phyloP scores from a whole-genome alignment of 331 rosid genomes.

The Phaseolus coccineus region DNA sequence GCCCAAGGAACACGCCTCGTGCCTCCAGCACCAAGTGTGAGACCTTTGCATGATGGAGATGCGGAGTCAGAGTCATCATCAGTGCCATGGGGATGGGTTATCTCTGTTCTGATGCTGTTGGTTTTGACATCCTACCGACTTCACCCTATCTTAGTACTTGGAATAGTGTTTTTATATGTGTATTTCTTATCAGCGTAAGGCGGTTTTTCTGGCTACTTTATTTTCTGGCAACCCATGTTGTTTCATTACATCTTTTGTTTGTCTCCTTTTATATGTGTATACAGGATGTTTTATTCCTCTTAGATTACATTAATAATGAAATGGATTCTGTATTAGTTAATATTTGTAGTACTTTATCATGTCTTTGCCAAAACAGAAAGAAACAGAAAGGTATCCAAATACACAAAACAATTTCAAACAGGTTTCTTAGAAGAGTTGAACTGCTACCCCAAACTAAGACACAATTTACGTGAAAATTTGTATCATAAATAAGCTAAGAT shows the following conservation, averaged over 20 bases:
- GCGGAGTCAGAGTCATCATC: conserved; percentile 6
- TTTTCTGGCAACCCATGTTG: neutral
- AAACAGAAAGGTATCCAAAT: neutral
- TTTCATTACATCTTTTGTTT: neutral
- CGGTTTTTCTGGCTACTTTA: neutral
- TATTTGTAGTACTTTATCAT: neutral
- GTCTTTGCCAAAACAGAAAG: neutral
- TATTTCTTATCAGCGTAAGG: conserved; percentile 34
- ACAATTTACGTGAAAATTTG: neutral
- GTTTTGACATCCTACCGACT: conserved; percentile 52
- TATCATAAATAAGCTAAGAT: neutral
- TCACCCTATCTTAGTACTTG: conserved; percentile 40
- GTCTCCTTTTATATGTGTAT: neutral
- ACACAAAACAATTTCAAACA: neutral
- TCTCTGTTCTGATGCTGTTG: conserved; percentile 57
- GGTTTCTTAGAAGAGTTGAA: neutral
- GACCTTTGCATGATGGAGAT: conserved; percentile 3
- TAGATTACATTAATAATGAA: neutral
- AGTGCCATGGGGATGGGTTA: conserved; percentile 46
- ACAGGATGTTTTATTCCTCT: neutral
- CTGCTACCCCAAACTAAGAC: neutral
- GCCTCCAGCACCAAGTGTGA: conserved; percentile 34
- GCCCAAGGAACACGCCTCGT: conserved; percentile 54
- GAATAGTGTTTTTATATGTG: conserved; percentile 19
- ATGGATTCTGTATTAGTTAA: neutral